Evolutionary conservation across 768 basidiomycete genomes (phyloP), one percentile per base, ranked within the genome.

Genomic region (Psilocybe subaeruginosa): DNA sequence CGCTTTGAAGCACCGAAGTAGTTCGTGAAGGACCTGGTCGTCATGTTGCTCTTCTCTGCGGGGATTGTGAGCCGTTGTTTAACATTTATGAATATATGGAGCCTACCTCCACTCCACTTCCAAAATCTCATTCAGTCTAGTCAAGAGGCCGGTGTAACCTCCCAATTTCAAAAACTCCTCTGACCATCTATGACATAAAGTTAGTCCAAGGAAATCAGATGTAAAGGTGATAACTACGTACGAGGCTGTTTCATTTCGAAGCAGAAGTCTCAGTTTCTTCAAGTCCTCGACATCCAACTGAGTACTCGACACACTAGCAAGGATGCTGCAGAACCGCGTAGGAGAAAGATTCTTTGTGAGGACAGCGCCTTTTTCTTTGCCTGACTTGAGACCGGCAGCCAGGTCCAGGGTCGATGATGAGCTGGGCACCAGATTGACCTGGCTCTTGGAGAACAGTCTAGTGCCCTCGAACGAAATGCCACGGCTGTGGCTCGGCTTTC

Each of bases 1-100:
- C 0, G 92, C 97, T 74, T 97, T 97, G 74, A 99, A 87, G 77
- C 95, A 98, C 2, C 95, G 88, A 43, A 99, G 79, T 1, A 99
- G 78, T 73, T 98, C 96, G 65, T 97, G 90, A 14, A 99, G 80
- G 46, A 97, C 81, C 72, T 97, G 90, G 70, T 99, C 97, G 69
- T 97, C 97, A 65, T 97, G 97, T 70, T 99, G 97, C 71, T 99
- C 97, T 73, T 99, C 97, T 64, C 95, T 95, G 68, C 14, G 27
- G 59, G 29, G 50, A 46, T 56, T 27, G 45, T 39, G 19, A 43
- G n/a, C 35, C 6, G n/a, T 17, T 49, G 12, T 4, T 17, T n/a
- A 53, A 11, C 4, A 5, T 78, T 86, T 11, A 16, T 5, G n/a
- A 35, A 9, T 27, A 29, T 39, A 11, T 30, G n/a, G 23, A 31